These are phyloP conservation scores for Moniliophthora roreri DNA, from an alignment of 1,284 basidiomycete species.

Conservation along the genomic window DNA sequence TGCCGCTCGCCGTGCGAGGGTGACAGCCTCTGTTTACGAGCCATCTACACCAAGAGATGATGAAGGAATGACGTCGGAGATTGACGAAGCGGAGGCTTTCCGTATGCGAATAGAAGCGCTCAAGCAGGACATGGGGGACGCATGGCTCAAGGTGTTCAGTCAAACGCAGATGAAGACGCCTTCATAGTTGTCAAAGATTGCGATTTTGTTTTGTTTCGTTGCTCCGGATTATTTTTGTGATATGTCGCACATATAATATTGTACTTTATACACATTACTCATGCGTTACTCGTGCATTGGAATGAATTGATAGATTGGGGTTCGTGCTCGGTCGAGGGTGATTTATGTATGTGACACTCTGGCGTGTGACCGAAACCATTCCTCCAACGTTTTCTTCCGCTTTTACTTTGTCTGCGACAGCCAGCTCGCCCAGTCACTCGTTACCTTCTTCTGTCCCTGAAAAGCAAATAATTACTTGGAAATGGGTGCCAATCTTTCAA, in stretches of 20 bases:
- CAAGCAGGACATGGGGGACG: constrained; percentile 83
- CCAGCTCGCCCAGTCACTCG: constrained; percentile 37
- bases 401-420: constrained; percentile 18
- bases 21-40: constrained; percentile 65
- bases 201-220: not conserved
- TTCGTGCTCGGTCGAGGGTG: not conserved
- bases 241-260: too few species aligned
- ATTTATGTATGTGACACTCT: not conserved
- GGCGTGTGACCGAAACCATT: constrained; percentile 1
- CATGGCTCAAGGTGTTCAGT: constrained; percentile 82
- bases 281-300: not conserved
- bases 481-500: constrained; percentile 80
- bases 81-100: constrained; percentile 65
- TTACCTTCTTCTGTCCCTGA: constrained; percentile 30
- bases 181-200: constrained; percentile 10
- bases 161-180: constrained; percentile 45
- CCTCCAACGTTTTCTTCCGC: constrained; percentile 1
- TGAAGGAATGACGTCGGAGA: constrained; percentile 31
- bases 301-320: too few species aligned
- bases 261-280: not conserved
- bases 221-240: too few species aligned
- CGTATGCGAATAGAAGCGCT: constrained; percentile 78
- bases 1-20: constrained; percentile 47
- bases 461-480: constrained; percentile 22
- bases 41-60: constrained; percentile 36